Evolutionary conservation across 176 grass and related monocot species (phyloP), one percentile per base, ranked within the genome.

Genomic region (Juncus inflexus): DNA sequence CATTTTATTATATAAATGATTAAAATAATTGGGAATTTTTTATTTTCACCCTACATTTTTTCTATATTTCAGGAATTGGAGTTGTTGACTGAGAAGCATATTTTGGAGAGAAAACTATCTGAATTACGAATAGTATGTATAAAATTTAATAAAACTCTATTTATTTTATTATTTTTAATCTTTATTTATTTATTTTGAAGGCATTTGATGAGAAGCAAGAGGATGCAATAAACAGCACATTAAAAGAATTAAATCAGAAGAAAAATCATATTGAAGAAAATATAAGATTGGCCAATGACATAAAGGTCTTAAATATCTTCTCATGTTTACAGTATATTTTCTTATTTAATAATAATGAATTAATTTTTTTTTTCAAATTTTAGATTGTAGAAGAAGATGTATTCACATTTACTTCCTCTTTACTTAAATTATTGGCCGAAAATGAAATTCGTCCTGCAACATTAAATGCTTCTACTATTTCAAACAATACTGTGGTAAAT

Each of bases 171-270:
- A 64, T 35, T 37, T 53, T 52, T 16, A 16, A 38, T 50, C 3
- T 59, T 80, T 62, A 67, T 67, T 50, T 49, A 45, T 73, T 58
- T 80, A 5, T 79, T 74, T 42, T 55, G 37, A 45, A 97, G 94
- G 88, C 82, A 80, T 75, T 97, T 67, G 88, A 97, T 16, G 94
- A 97, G 80, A 92, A 79, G 68, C 85, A 89, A 70, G 82, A 91
- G 62, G 94, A 97, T 55, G 79, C 94, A 58, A 89, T 97, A 86
- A 71, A 82, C 67, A 74, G 77, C 66, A 71, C 88, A 60, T 51
- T 92, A 66, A 97, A 92, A 80, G 88, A 97, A 63, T 47, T 97
- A 66, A 97, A 54, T 62, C 78, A 86, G 77, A 91, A 84, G 80
- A 92, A 86, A 80, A 77, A n/a, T 52, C 67, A 80, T 72, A 6